Conservation (phyloP, 2,329 filamentous ascomycete genomes). For the Trichoderma harzianum region DNA sequence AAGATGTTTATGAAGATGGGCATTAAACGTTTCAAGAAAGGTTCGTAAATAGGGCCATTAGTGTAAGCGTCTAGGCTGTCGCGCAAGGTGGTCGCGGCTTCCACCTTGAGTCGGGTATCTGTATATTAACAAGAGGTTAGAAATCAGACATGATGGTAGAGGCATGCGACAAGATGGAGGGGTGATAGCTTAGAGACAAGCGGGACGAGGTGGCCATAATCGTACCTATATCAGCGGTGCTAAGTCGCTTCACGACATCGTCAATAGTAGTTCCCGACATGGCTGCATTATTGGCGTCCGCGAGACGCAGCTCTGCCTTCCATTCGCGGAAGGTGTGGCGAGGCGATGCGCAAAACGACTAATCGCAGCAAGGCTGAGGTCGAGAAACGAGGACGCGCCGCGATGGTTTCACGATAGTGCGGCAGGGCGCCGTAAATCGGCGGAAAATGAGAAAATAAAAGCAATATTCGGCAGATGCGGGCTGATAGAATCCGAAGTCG, state of each 20-base stretch:
- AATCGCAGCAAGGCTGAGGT: conserved; percentile 15
- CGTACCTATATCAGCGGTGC: conserved; percentile 54
- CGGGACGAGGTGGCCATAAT: neutral
- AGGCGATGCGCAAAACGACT: conserved; percentile 21
- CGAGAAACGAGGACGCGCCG: conserved; percentile 24
- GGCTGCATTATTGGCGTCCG: conserved; percentile 46
- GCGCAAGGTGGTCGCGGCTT: conserved; percentile 79
- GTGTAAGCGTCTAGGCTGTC: conserved; percentile 91
- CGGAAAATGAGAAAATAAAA: neutral
- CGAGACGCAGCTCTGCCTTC: conserved; percentile 33
- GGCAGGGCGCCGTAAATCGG: neutral
- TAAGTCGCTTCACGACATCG: conserved; percentile 60
- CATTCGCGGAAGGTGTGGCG: conserved; percentile 32
- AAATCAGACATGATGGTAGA: neutral
- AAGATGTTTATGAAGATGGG: conserved; percentile 86
- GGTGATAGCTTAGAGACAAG: neutral
- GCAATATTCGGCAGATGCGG: neutral
- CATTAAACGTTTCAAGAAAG: conserved; percentile 83
- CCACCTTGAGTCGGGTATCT: conserved; percentile 81
- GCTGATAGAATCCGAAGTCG: neutral
- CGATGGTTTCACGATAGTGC: neutral
- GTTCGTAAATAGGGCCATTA: conserved; percentile 68
- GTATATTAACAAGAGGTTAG: conserved; percentile 14
- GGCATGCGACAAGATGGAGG: conserved; percentile 24
- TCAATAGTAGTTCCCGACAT: conserved; percentile 62